Evolutionary conservation across 805 yeast genomes (phyloP).

Genomic region (Candida krabiensis): DNA sequence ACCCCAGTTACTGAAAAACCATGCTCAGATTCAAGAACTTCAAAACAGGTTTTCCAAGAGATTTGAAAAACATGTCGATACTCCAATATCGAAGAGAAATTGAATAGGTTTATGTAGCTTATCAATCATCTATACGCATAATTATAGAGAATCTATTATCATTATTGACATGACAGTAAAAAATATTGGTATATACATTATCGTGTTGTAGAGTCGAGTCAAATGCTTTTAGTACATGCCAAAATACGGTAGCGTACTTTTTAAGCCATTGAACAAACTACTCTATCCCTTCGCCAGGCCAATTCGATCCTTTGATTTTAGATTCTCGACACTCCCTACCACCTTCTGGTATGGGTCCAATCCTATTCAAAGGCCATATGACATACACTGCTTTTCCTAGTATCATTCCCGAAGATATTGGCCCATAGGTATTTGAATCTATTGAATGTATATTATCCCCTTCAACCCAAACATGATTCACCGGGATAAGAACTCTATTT

Average conservation of each 20-base stretch:
- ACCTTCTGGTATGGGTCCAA: slow-evolving; percentile 50
- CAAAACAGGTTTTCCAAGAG: slow-evolving; percentile 18
- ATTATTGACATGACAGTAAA: too few relatives aligned
- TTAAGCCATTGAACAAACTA: too few relatives aligned
- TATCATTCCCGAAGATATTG: slow-evolving; percentile 77
- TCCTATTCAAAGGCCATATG: slow-evolving; percentile 67
- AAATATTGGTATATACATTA: too few relatives aligned
- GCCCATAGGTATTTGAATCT: slow-evolving; percentile 88
- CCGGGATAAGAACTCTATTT: slow-evolving; percentile 59
- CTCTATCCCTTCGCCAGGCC: slow-evolving; percentile 1
- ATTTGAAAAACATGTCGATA: slow-evolving; percentile 30
- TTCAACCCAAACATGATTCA: slow-evolving; percentile 90
- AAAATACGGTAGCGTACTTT: too few relatives aligned
- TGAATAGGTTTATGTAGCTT: slow-evolving; percentile 12
- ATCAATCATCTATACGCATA: not conserved
- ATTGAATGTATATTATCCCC: slow-evolving; percentile 87
- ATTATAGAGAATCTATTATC: not conserved
- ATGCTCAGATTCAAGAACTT: too few relatives aligned
- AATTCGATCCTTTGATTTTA: slow-evolving; percentile 12
- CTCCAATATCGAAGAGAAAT: slow-evolving; percentile 28
- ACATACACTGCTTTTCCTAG: slow-evolving; percentile 71
- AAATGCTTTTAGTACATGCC: too few relatives aligned
- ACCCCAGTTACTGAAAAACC: too few relatives aligned
- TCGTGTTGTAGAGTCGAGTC: too few relatives aligned
- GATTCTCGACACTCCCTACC: slow-evolving; percentile 50